Percentiles rank a stretch among this genome's conserved stretches.
phyloP scores from a whole-genome alignment of 805 yeast genomes.

The Candida tibetensis region DNA sequence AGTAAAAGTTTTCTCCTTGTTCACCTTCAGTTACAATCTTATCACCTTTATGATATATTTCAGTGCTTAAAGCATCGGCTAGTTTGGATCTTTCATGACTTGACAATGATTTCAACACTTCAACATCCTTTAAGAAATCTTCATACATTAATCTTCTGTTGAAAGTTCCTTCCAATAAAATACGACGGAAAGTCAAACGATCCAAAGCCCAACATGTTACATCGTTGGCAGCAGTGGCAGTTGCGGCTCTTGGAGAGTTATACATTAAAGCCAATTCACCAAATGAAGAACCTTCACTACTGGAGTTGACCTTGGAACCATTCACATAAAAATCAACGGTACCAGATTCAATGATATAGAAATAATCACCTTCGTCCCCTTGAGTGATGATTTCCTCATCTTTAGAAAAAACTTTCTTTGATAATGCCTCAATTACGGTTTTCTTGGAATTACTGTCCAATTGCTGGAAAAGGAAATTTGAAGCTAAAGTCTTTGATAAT shows the following conservation, averaged over 20 bases:
- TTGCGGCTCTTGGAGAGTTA: constrained; percentile 96
- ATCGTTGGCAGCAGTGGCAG: constrained; percentile 70
- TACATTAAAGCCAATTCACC: constrained; percentile 98
- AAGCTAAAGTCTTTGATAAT: constrained; percentile 66
- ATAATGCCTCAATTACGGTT: constrained; percentile 80
- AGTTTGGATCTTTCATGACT: constrained; percentile 83
- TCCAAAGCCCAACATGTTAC: constrained; percentile 84
- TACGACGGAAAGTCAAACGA: constrained; percentile 87
- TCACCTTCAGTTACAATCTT: constrained; percentile 86
- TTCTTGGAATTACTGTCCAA: constrained; percentile 74
- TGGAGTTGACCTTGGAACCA: constrained; percentile 63
- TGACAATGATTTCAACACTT: constrained; percentile 69
- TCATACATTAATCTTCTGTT: constrained; percentile 90
- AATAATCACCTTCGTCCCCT: constrained; percentile 93
- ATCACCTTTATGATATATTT: constrained; percentile 65
- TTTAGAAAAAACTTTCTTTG: constrained; percentile 60
- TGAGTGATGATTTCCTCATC: constrained; percentile 74
- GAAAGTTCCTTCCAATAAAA: constrained; percentile 84
- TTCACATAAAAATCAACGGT: constrained; percentile 76
- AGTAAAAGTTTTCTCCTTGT: constrained; percentile 43
- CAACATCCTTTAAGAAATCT: constrained; percentile 80
- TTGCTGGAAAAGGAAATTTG: constrained; percentile 81
- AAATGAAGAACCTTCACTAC: constrained; percentile 87
- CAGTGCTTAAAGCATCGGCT: constrained; percentile 91
- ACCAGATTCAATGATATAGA: constrained; percentile 84